Evolutionary conservation across 1,139 yeast species (phyloP).

Genomic region (Yamadazyma mexicana): DNA sequence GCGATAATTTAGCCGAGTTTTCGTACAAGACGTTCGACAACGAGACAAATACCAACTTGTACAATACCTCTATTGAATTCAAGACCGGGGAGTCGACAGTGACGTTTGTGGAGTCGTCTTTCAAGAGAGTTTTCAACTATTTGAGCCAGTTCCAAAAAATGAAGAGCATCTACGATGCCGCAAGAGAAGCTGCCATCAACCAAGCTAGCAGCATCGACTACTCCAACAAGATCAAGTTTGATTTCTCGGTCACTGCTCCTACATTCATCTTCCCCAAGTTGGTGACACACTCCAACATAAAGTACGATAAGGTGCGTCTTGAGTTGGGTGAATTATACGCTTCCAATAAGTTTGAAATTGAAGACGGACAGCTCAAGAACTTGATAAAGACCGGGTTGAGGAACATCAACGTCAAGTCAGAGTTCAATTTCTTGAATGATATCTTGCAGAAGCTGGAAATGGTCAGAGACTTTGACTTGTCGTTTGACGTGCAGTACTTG

Average conservation of each 20-base stretch:
- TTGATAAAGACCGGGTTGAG: conserved; percentile 67
- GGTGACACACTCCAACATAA: conserved; percentile 38
- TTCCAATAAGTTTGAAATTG: conserved; percentile 52
- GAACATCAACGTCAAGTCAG: conserved; percentile 64
- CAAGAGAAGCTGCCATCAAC: conserved; percentile 77
- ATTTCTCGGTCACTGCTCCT: conserved; percentile 77
- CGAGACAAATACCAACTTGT: conserved; percentile 47
- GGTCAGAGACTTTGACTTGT: conserved; percentile 67
- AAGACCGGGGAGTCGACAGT: conserved; percentile 73
- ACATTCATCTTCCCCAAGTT: conserved; percentile 74
- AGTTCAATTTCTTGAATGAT: conserved; percentile 49
- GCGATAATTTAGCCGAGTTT: conserved; percentile 79
- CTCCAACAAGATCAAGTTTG: conserved; percentile 63
- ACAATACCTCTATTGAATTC: conserved; percentile 61
- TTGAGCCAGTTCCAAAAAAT: conserved; percentile 75
- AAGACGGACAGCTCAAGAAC: conserved; percentile 33
- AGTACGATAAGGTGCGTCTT: conserved; percentile 64
- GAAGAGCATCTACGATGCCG: conserved; percentile 85
- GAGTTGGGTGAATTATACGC: conserved; percentile 84
- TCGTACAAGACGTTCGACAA: conserved; percentile 79
- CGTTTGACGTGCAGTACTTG: conserved; percentile 59
- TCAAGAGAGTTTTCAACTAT: conserved; percentile 65
- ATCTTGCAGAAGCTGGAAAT: conserved; percentile 59
- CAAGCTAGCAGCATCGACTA: conserved; percentile 64
- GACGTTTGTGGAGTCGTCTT: conserved; percentile 80